These are phyloP conservation scores for Dicorynia guianensis DNA, from an alignment of 306 rosid genomes.

Conservation along the genomic window DNA sequence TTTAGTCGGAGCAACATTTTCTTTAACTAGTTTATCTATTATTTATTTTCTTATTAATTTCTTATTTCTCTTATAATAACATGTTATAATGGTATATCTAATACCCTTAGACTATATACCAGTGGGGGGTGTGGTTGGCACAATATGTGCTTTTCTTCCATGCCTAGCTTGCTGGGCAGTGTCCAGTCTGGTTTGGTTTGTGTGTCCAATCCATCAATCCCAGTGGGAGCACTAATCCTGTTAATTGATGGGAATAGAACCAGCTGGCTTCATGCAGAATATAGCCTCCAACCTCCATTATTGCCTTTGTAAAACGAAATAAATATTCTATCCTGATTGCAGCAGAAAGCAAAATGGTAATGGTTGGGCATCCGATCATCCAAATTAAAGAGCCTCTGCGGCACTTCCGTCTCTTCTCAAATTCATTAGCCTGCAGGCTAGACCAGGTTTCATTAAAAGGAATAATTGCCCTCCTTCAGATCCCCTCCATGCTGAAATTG, in stretches of 20 bases:
- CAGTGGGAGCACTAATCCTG: too few species aligned
- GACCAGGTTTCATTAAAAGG: neutral
- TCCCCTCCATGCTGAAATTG: neutral
- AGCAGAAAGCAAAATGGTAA: neutral
- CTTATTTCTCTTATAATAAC: too few species aligned
- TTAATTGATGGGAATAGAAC: neutral
- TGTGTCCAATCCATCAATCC: too few species aligned
- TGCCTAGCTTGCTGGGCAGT: neutral
- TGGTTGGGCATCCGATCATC: too few species aligned
- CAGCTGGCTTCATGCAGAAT: constrained; percentile 14
- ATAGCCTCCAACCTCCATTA: neutral
- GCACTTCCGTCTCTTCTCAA: neutral
- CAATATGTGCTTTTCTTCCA: neutral
- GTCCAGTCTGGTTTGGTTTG: too few species aligned
- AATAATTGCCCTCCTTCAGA: neutral
- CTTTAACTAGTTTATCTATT: too few species aligned
- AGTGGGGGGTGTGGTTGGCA: too few species aligned
- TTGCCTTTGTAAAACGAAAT: constrained; percentile 14
- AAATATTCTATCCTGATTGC: neutral
- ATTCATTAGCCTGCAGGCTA: neutral
- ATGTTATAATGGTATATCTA: too few species aligned
- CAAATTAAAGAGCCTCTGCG: neutral
- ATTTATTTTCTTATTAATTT: too few species aligned
- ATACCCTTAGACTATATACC: too few species aligned
- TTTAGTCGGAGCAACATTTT: too few species aligned